Percentiles rank a stretch among this genome's conserved stretches.
Conservation (phyloP, 129 eudicot species). For the Gnaphalium uliginosum region DNA sequence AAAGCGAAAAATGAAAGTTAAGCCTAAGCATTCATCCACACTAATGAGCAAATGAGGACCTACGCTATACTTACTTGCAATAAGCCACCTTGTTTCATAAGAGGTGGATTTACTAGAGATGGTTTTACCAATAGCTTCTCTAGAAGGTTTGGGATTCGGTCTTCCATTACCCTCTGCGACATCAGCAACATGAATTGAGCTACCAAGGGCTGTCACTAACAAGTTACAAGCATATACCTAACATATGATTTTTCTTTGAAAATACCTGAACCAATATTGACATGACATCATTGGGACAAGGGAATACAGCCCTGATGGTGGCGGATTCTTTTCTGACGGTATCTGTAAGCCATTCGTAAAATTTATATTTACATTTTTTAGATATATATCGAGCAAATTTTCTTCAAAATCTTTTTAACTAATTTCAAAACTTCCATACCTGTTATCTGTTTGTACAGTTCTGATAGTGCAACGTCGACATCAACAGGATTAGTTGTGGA, state of each 20-base stretch:
- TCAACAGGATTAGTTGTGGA: constrained; percentile 60
- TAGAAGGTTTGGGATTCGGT: constrained; percentile 77
- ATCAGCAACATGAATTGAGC: constrained; percentile 3
- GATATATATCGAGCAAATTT: background rate
- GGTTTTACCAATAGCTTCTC: constrained; percentile 83
- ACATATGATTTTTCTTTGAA: background rate
- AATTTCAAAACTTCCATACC: constrained; percentile 38
- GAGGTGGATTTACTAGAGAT: constrained; percentile 73
- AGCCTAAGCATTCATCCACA: background rate
- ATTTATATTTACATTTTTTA: constrained; percentile 6
- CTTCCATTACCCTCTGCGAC: constrained; percentile 82
- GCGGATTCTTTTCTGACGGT: constrained; percentile 89
- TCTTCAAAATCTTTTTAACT: background rate
- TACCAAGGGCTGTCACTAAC: background rate
- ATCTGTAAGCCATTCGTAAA: constrained; percentile 48
- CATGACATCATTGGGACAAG: constrained; percentile 95
- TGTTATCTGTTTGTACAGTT: constrained; percentile 70
- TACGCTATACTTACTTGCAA: constrained; percentile 60
- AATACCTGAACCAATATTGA: constrained; percentile 92
- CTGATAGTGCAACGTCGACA: constrained; percentile 71
- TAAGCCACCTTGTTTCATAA: constrained; percentile 79
- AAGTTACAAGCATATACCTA: too few species aligned
- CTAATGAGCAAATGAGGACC: constrained; percentile 3
- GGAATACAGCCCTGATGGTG: constrained; percentile 82
- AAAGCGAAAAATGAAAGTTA: background rate